Conservation (phyloP, 495 filamentous ascomycete species). For the Chaetomium tenue region DNA sequence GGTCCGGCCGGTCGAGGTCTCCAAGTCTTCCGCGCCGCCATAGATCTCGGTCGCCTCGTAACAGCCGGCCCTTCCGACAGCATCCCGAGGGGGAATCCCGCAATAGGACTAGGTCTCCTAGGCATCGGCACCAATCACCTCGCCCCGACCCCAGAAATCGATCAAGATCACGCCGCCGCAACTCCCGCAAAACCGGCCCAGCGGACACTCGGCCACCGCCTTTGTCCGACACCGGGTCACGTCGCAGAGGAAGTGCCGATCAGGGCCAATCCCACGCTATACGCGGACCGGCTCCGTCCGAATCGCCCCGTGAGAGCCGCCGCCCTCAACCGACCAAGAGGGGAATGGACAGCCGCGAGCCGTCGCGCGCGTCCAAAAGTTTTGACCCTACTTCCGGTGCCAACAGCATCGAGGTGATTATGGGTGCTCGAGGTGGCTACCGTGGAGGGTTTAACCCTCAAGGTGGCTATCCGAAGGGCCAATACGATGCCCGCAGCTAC, state of each 20-base stretch:
- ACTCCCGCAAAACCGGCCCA: constrained; percentile 27
- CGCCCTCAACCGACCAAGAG: constrained; percentile 40
- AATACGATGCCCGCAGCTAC: constrained; percentile 45
- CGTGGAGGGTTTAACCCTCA: constrained; percentile 42
- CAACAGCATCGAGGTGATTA: constrained; percentile 50
- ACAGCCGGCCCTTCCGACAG: background rate
- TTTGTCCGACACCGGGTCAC: constrained; percentile 39
- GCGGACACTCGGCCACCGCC: constrained; percentile 37
- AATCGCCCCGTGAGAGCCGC: constrained; percentile 39
- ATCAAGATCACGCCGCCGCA: constrained; percentile 40
- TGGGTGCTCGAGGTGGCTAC: constrained; percentile 42
- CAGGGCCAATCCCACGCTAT: constrained; percentile 32
- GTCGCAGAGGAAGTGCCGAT: constrained; percentile 36
- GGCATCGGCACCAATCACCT: constrained; percentile 38
- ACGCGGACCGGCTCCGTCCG: constrained; percentile 33
- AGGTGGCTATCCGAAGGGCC: constrained; percentile 34
- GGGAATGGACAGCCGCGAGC: constrained; percentile 36
- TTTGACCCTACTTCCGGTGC: constrained; percentile 45
- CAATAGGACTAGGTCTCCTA: constrained; percentile 28
- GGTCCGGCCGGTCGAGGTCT: constrained; percentile 35
- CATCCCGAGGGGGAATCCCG: constrained; percentile 13
- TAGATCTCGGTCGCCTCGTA: constrained; percentile 30
- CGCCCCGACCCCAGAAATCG: constrained; percentile 34
- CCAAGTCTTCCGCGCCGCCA: constrained; percentile 30
- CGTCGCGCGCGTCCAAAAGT: constrained; percentile 29